Percentiles rank a stretch among this genome's conserved stretches.
These are phyloP conservation scores for Dalbergia oliveri DNA, from an alignment of 306 rosid species.

Conservation along the genomic window DNA sequence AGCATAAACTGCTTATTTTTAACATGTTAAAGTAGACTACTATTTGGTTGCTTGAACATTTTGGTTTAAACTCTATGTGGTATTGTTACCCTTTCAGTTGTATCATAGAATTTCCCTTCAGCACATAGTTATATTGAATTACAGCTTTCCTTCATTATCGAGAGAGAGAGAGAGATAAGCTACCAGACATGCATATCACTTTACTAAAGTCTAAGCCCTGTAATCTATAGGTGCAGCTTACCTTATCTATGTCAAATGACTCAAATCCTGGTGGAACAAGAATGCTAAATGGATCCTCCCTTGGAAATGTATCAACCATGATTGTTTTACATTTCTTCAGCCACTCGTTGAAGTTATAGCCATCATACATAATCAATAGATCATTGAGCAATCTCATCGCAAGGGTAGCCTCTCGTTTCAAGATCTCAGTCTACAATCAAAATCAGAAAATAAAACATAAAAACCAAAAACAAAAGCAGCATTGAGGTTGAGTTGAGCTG, in stretches of 20 bases:
- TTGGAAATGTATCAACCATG: slow-evolving; percentile 80
- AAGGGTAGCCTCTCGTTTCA: slow-evolving; percentile 86
- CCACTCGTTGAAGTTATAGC: slow-evolving; percentile 74
- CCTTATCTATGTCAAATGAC: slow-evolving; percentile 81
- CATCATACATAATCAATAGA: slow-evolving; percentile 86
- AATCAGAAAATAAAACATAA: slow-evolving; percentile 6
- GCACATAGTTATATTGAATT: slow-evolving; percentile 4
- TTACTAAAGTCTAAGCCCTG: slow-evolving; percentile 17
- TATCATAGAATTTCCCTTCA: neutral
- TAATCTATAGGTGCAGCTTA: slow-evolving; percentile 41
- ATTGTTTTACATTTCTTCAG: slow-evolving; percentile 77
- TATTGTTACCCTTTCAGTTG: neutral
- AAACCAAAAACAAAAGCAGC: neutral
- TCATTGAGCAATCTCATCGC: slow-evolving; percentile 95
- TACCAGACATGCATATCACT: slow-evolving; percentile 9
- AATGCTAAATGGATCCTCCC: slow-evolving; percentile 94
- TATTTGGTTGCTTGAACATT: slow-evolving; percentile 20
- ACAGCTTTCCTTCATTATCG: slow-evolving; percentile 16
- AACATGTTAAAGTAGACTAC: slow-evolving; percentile 26
- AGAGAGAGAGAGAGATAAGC: neutral
- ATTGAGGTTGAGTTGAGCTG: neutral
- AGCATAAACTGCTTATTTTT: neutral
- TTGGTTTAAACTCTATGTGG: neutral
- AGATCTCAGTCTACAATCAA: slow-evolving; percentile 77
- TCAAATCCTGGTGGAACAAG: slow-evolving; percentile 85